These are phyloP conservation scores for Volvariella volvacea DNA, from an alignment of 1,284 basidiomycete genomes.

Conservation along the genomic window DNA sequence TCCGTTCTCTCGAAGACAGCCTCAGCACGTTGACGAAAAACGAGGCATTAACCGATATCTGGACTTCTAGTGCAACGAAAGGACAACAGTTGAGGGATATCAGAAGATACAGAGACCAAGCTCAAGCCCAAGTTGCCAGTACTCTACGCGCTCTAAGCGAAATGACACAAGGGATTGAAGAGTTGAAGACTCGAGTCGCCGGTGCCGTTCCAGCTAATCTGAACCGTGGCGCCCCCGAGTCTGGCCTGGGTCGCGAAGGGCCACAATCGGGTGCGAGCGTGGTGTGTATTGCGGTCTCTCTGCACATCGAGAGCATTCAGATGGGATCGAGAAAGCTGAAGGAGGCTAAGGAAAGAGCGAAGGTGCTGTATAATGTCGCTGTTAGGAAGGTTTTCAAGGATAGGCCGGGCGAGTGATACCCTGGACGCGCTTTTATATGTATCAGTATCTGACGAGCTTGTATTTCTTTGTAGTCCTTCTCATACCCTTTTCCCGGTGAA, in stretches of 20 bases:
- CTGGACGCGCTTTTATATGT: too few species aligned
- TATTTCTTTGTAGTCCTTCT: too few species aligned
- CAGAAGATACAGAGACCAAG: slow-evolving; percentile 48
- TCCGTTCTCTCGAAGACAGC: slow-evolving; percentile 55
- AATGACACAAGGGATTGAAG: slow-evolving; percentile 68
- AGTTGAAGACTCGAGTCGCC: slow-evolving; percentile 58
- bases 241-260: too few species aligned
- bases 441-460: too few species aligned
- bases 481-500: too few species aligned
- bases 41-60: slow-evolving; percentile 60
- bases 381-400: slow-evolving; percentile 24
- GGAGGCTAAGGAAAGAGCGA: slow-evolving; percentile 44
- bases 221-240: slow-evolving; percentile 26
- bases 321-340: slow-evolving; percentile 55
- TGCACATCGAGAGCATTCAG: slow-evolving; percentile 65
- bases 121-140: slow-evolving; percentile 53
- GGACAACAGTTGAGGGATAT: slow-evolving; percentile 44
- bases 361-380: slow-evolving; percentile 29
- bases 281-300: slow-evolving; percentile 48
- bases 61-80: slow-evolving; percentile 64
- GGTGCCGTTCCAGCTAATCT: slow-evolving; percentile 53
- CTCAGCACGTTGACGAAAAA: slow-evolving; percentile 53
- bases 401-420: too few species aligned
- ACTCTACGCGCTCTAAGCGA: slow-evolving; percentile 52
- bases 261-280: too few species aligned